Percentiles rank a stretch among this genome's conserved stretches.
These are phyloP conservation scores for Mycena galopus DNA, from an alignment of 768 basidiomycete genomes.

Conservation along the genomic window DNA sequence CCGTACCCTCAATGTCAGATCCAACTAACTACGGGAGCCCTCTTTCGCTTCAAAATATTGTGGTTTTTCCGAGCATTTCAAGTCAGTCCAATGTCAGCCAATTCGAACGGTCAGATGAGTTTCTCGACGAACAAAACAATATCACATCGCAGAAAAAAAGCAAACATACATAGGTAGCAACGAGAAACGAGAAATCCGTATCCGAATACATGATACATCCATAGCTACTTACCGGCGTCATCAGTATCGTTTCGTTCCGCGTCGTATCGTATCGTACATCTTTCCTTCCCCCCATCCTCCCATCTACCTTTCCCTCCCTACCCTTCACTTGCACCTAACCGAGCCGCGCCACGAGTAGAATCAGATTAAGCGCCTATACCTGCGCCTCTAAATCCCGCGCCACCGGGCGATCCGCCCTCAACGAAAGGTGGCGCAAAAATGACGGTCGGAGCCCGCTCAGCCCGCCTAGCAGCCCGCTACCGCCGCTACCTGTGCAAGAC, in stretches of 20 bases:
- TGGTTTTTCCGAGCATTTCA: too few relatives aligned
- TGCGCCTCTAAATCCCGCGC: constrained; percentile 35
- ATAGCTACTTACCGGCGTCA: background rate
- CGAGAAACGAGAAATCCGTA: background rate
- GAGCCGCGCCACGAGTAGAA: background rate
- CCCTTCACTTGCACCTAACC: background rate
- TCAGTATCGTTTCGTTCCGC: background rate
- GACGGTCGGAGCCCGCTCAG: constrained; percentile 44
- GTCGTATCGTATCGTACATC: constrained; percentile 11
- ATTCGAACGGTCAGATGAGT: too few relatives aligned
- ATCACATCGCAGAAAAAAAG: too few relatives aligned
- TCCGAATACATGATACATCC: background rate
- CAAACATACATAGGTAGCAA: background rate
- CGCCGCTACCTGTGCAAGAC: constrained; percentile 12
- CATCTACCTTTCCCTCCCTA: background rate
- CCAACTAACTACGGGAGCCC: too few relatives aligned
- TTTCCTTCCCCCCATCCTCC: too few relatives aligned
- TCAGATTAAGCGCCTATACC: background rate
- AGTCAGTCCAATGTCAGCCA: too few relatives aligned
- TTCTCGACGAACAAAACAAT: too few relatives aligned
- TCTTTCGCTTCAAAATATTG: too few relatives aligned
- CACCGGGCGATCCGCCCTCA: constrained; percentile 18
- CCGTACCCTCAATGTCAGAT: too few relatives aligned
- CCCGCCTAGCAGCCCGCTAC: constrained; percentile 41
- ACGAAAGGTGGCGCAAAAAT: constrained; percentile 47